These are phyloP conservation scores for Vicia villosa DNA, from an alignment of 306 rosid species.

Conservation along the genomic window DNA sequence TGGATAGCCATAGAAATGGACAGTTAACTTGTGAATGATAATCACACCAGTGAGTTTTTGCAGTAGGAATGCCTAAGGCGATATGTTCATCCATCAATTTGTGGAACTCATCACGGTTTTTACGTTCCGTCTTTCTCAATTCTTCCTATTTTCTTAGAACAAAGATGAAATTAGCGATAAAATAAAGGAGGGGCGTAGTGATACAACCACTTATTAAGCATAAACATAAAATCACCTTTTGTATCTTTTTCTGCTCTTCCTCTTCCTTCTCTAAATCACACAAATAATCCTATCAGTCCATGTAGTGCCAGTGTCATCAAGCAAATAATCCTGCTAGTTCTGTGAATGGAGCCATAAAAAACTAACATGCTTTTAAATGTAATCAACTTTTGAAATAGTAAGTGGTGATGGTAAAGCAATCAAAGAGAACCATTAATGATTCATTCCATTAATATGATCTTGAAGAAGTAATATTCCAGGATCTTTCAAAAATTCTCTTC, in stretches of 20 bases:
- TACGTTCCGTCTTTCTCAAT: constrained; percentile 82
- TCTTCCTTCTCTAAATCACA: constrained; percentile 88
- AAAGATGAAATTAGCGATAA: constrained; percentile 42
- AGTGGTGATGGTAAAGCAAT: too few relatives aligned
- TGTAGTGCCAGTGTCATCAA: too few relatives aligned
- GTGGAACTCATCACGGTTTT: constrained; percentile 91
- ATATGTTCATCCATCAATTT: constrained; percentile 89
- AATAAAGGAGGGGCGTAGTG: constrained; percentile 4
- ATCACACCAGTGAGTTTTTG: constrained; percentile 92
- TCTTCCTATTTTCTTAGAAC: constrained; percentile 68
- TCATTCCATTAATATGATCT: too few relatives aligned
- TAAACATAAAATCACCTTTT: constrained; percentile 59
- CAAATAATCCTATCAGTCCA: constrained; percentile 85
- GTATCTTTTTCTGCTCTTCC: constrained; percentile 88
- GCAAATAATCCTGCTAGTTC: too few relatives aligned
- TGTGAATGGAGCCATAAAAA: constrained; percentile 35
- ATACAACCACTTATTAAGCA: constrained; percentile 21
- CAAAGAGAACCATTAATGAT: too few relatives aligned
- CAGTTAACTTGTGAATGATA: constrained; percentile 59
- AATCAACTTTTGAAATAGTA: background rate
- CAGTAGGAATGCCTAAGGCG: constrained; percentile 66
- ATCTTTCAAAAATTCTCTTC: too few relatives aligned
- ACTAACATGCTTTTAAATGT: constrained; percentile 16
- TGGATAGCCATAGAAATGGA: constrained; percentile 23
- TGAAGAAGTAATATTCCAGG: too few relatives aligned